phyloP scores from a whole-genome alignment of 148 eudicot genomes.

The Oxyria digyna region DNA sequence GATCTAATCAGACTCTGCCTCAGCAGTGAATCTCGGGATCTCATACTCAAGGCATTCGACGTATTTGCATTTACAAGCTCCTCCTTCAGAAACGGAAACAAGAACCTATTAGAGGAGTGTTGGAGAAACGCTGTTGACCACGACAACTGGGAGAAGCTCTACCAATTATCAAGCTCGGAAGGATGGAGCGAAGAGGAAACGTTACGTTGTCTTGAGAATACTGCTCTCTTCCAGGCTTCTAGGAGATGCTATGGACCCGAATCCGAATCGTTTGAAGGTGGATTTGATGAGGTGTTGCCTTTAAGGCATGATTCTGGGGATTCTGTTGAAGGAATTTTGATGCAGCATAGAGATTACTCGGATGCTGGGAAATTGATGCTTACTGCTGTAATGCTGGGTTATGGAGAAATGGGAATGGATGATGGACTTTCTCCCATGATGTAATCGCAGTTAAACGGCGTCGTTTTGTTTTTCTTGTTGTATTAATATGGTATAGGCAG shows the following conservation, averaged over 20 bases:
- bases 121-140: slow-evolving; percentile 72
- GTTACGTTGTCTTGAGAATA: slow-evolving; percentile 31
- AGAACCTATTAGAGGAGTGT: slow-evolving; percentile 76
- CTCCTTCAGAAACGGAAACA: slow-evolving; percentile 57
- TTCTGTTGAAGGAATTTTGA: slow-evolving; percentile 70
- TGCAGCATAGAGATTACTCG: slow-evolving; percentile 88
- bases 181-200: slow-evolving; percentile 89
- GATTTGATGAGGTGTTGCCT: slow-evolving; percentile 70
- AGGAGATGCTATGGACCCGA: slow-evolving; percentile 72
- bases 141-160: slow-evolving; percentile 76
- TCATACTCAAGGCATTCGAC: slow-evolving; percentile 55
- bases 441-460: background rate
- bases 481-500: too few species aligned
- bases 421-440: slow-evolving; percentile 54
- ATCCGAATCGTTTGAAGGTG: slow-evolving; percentile 47
- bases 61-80: slow-evolving; percentile 88
- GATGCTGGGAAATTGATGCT: slow-evolving; percentile 84
- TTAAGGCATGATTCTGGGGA: slow-evolving; percentile 46
- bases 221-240: slow-evolving; percentile 71
- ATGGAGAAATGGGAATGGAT: slow-evolving; percentile 17
- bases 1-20: slow-evolving; percentile 77
- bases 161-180: slow-evolving; percentile 41
- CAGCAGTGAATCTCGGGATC: slow-evolving; percentile 33
- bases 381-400: slow-evolving; percentile 63
- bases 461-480: too few species aligned